Base-by-base conservation (phyloP, 1,284 basidiomycete genomes). In the Pseudozyma tsukubaensis region DNA sequence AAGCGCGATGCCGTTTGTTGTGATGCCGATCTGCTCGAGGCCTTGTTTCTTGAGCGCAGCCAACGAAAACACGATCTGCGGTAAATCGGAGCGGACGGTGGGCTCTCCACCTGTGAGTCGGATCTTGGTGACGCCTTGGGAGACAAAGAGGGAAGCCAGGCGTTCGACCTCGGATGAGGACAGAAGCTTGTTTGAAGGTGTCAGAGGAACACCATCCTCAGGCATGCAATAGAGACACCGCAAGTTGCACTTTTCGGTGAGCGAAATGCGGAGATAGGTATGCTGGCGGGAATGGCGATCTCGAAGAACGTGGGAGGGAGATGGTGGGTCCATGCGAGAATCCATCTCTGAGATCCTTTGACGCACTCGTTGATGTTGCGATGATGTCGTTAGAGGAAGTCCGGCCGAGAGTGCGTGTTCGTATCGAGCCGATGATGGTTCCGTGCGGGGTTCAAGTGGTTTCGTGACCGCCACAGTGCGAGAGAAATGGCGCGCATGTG, bases 201-300 rank as follows among this genome's bases (percentile, higher is more conserved):
- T 91, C 19, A 94, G 87, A 52, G 91, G 89, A 0, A 93, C 86
- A 37, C 93, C 93, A 77, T 92, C 90, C 60, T 88, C 89, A 1
- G 93, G 93, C 93, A 94, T 95, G 81, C 93, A 95, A 81, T 94
- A 94, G 79, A 92, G 76, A 91, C 93, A 94, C 85, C 93, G 88
- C 57, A 95, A 86, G 85, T 94, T 94, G 85, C 94, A 95, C 63
- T 89, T 87, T 84, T 95, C 93, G 0, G 93, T 94, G 44, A 94
- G 86, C 3, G 92, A 93, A 64, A 94, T 92, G 49, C 93, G 89
- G 14, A 94, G 88, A 83, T 94, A 94, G 83, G 92, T 90, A 83
- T 94, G 93, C 29, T 72, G 61, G 0, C 80, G 68, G 4, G 63
- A 49, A 45, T 74, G 70, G n/a, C 72, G 65, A 47, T 82, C 80